phyloP scores from a whole-genome alignment of 331 rosid genomes.

The Stylosanthes scabra region DNA sequence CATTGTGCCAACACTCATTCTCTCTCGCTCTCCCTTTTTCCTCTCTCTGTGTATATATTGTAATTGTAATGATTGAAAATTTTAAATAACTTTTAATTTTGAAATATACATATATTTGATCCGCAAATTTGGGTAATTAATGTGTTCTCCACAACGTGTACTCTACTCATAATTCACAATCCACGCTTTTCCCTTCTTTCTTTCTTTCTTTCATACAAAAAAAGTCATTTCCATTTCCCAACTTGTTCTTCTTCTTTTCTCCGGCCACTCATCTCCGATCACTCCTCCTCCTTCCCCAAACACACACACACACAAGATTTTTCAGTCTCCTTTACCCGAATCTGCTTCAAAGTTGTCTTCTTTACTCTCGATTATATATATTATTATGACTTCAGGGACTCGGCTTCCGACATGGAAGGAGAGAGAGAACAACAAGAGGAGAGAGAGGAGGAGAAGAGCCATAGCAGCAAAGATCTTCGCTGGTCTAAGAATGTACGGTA shows the following conservation, averaged over 20 bases:
- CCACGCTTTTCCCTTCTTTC: conserved; percentile 25
- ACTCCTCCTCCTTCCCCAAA: background rate
- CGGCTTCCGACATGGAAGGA: conserved; percentile 99
- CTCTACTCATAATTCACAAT: conserved; percentile 34
- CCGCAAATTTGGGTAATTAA: conserved; percentile 54
- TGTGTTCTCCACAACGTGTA: conserved; percentile 13
- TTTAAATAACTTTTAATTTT: no score
- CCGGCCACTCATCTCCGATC: conserved; percentile 33
- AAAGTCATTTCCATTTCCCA: background rate
- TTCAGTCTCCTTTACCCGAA: no score
- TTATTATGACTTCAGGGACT: conserved; percentile 84
- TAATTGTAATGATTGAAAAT: conserved; percentile 13
- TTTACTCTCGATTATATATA: background rate
- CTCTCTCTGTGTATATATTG: background rate
- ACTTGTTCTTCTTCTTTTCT: conserved; percentile 21
- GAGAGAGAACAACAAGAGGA: conserved; percentile 95
- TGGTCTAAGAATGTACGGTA: conserved; percentile 88
- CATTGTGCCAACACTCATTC: background rate
- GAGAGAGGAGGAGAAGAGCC: conserved; percentile 94
- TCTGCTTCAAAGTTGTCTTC: conserved; percentile 22
- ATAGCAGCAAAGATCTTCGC: conserved; percentile 96
- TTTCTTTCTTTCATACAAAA: conserved; percentile 5
- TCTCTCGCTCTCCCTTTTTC: background rate
- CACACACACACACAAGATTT: no score
- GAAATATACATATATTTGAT: conserved; percentile 8